phyloP scores from a whole-genome alignment of 2,329 filamentous ascomycete species.

The Fusarium chlamydosporum region DNA sequence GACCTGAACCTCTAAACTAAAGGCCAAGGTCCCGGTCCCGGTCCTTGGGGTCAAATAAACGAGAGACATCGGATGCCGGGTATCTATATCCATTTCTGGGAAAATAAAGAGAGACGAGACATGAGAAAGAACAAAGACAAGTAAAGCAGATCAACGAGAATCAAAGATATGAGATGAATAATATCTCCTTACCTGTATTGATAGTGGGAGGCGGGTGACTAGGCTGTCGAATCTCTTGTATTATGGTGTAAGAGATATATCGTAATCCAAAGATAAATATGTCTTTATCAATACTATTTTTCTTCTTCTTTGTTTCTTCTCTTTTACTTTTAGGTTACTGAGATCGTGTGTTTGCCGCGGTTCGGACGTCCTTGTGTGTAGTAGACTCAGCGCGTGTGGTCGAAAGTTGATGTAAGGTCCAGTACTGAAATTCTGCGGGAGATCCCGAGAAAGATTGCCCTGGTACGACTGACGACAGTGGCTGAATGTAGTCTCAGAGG shows the following conservation, averaged over 20 bases:
- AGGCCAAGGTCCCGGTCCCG: neutral
- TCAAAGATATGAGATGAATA: neutral
- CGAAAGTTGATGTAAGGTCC: slow-evolving; percentile 12
- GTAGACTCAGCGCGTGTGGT: slow-evolving; percentile 24
- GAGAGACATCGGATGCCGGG: slow-evolving; percentile 7
- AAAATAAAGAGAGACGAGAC: neutral
- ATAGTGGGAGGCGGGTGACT: neutral
- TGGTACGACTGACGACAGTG: slow-evolving; percentile 51
- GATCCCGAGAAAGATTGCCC: slow-evolving; percentile 46
- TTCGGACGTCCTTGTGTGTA: neutral
- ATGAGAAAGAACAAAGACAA: neutral
- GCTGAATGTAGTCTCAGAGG: slow-evolving; percentile 47
- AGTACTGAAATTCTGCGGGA: slow-evolving; percentile 43
- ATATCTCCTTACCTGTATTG: slow-evolving; percentile 1
- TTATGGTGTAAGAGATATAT: neutral
- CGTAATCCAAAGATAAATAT: slow-evolving; percentile 7
- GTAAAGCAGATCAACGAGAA: neutral
- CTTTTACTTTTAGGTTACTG: neutral
- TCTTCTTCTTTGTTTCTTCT: neutral
- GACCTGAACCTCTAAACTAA: slow-evolving; percentile 4
- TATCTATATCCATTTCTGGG: neutral
- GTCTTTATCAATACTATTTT: neutral
- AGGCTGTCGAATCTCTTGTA: slow-evolving; percentile 1
- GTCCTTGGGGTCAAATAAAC: neutral
- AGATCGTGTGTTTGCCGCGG: neutral